Conservation (phyloP, 1,284 basidiomycete genomes). For the Trametes pubescens region DNA sequence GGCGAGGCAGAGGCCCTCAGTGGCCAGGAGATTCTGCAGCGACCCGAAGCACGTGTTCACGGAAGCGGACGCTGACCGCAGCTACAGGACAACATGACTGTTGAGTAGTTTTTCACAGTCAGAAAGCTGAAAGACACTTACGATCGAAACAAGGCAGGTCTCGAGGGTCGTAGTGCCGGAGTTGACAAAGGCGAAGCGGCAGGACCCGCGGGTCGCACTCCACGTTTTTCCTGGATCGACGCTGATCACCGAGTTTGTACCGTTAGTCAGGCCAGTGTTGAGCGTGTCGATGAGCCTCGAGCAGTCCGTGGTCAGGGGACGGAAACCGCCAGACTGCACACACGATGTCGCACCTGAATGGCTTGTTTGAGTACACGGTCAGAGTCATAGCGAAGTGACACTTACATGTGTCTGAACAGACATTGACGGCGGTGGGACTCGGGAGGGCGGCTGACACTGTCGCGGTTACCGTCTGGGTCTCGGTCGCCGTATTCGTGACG, state of each 20-base stretch:
- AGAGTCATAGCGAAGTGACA: neutral
- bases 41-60: neutral
- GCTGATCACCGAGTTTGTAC: neutral
- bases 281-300: neutral
- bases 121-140: neutral
- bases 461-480: neutral
- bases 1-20: conserved; percentile 1
- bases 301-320: neutral
- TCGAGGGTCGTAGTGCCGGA: neutral
- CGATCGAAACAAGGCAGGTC: conserved; percentile 1
- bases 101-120: no score
- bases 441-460: conserved; percentile 1
- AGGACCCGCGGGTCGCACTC: conserved; percentile 1
- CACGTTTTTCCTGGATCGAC: neutral
- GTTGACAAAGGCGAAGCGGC: conserved; percentile 1
- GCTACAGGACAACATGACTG: neutral
- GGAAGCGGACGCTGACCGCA: neutral
- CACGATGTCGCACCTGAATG: neutral
- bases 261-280: neutral
- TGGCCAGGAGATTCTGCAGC: neutral
- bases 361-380: neutral
- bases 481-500: conserved; percentile 1
- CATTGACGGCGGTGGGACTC: neutral
- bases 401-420: conserved; percentile 7
- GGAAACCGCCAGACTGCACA: neutral